Conservation (phyloP, 331 rosid genomes). For the Quercus tomentella region DNA sequence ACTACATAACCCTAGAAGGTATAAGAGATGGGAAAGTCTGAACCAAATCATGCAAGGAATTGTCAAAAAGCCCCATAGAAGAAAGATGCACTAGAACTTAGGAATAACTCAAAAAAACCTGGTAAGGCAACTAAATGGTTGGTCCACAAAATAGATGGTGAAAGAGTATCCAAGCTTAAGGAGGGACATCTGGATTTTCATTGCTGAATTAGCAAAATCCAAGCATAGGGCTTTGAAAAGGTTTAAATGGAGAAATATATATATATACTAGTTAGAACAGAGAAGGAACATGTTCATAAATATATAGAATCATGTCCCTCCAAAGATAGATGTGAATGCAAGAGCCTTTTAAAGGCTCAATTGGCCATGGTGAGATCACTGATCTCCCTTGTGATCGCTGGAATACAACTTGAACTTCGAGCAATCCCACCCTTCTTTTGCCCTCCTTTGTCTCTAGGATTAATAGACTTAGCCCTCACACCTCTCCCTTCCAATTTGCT, state of each 20-base stretch:
- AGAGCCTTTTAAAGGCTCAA: background rate
- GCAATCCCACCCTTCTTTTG: slow-evolving; percentile 56
- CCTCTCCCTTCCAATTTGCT: slow-evolving; percentile 60
- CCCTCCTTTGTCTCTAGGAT: slow-evolving; percentile 59
- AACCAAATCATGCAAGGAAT: background rate
- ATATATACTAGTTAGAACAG: background rate
- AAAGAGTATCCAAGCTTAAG: background rate
- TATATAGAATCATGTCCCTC: background rate
- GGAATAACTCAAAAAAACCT: background rate
- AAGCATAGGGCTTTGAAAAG: background rate
- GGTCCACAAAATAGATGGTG: background rate
- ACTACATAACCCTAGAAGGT: no score
- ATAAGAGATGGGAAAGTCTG: background rate
- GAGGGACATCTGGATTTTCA: background rate
- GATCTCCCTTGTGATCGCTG: slow-evolving; percentile 72
- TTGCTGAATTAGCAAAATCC: background rate
- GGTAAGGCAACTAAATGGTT: background rate
- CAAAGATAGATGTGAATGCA: background rate
- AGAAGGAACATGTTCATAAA: background rate
- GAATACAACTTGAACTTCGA: slow-evolving; percentile 92
- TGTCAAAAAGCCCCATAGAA: background rate
- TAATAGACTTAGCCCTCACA: slow-evolving; percentile 56
- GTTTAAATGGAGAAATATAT: background rate
- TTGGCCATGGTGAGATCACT: slow-evolving; percentile 38
- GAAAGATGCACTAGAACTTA: background rate